Evolutionary conservation across 352 stramenopile genomes (phyloP), one percentile per base, ranked within the genome.

Genomic region (Pythium brachiatum): DNA sequence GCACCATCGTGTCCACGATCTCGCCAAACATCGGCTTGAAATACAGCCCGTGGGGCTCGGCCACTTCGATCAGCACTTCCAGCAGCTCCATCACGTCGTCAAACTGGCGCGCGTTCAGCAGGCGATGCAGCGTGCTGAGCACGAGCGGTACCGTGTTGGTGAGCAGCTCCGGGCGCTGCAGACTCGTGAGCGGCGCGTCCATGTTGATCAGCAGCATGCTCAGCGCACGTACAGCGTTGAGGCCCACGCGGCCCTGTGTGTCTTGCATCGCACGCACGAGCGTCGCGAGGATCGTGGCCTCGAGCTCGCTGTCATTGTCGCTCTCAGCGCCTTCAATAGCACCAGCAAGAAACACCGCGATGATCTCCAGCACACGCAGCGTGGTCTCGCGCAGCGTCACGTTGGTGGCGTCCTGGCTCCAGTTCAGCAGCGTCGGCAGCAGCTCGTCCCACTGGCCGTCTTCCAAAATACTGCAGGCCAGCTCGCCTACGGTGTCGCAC

Each of bases 41-140:
- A 57, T 85, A 90, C 15, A 69, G 50, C 11, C 83, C 78, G 53
- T 94, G 83, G 1, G 81, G 79, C 54, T 94, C 85, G 0, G 75
- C 76, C 21, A 94, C 72, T 60, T 94, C 85, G 61, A 94, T 94
- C 20, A 92, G 73, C 44, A 94, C 81, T 52, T 94, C 85, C 26
- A 94, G 69, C 11, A 78, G 75, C 63, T 94, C 85, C 78, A 92
- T 86, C 13, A 92, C 76, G 29, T 88, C 76, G 7, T 89, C 75
- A 53, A 85, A 88, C 48, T 90, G 79, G 13, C 72, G 53, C 31
- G 65, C 61, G 21, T 77, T 66, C 23, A 92, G 51, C 54, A 92
- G 55, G 2, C 72, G 64, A 20, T 89, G 79, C 60, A 94, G 59
- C 12, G 74, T 74, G 12, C 68, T 64, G 20, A 92, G 66, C 27